Evolutionary conservation across 2,329 filamentous ascomycete genomes (phyloP), one percentile per base, ranked within the genome.

Genomic region (Alternaria dauci): DNA sequence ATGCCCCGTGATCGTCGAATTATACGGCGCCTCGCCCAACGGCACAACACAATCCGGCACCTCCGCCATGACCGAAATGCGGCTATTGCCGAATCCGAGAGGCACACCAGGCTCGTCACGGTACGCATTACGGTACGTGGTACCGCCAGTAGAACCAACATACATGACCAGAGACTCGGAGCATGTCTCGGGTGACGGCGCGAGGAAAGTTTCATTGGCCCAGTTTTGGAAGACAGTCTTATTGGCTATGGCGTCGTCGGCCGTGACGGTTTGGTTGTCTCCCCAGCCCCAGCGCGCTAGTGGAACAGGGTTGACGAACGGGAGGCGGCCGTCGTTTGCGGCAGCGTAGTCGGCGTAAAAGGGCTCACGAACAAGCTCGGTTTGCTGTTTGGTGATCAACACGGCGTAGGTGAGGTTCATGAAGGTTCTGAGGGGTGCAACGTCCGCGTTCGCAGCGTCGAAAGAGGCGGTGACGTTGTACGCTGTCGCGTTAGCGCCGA

Each of bases 161-260:
- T 87, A 86, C 14, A 87, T 70, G 18, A 86, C 61, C 0, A 87
- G 60, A 23, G 78, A 81, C 6, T 83, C 78, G 4, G 83, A 85
- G 72, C 86, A 87, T 1, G 81, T 81, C 28, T 79, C 58, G 0
- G 71, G 43, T 18, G 81, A 78, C 0, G 79, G 70, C 0, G 77
- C 67, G 20, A 86, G 76, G 6, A 87, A 77, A 7, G 81, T 75
- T 30, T 64, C 71, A 47, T 82, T 81, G 69, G 85, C 84, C 83
- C 83, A 85, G 8, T 74, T 63, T 55, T 78, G 76, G 63, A 85
- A 85, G 1, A 77, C 65, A 0, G 83, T 84, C 63, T 86, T 86
- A 68, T 86, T 85, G 5, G 75, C 67, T 6, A 84, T 73, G 4
- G 82, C 85, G 2, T 81, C 72, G 0, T 80, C 77, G 0, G 83